Evolutionary conservation across 257 asterid genomes (phyloP), one percentile per base, ranked within the genome.

Genomic region (Parsonsia alboflavescens): DNA sequence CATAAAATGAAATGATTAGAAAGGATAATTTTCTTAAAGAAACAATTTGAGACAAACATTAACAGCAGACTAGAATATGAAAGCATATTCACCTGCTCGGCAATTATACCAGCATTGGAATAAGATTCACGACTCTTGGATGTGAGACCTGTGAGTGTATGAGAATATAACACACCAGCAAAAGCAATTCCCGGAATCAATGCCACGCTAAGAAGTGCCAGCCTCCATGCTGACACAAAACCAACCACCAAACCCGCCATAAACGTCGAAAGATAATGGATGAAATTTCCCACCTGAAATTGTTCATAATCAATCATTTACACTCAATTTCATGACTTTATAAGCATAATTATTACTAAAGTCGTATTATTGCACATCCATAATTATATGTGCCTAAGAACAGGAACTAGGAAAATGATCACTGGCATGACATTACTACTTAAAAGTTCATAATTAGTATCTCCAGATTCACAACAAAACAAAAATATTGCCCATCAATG

Each of bases 221-320:
- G 86, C 90, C 84, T 82, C 99, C 99, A 95, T 46, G 98, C 98
- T 33, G 98, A 87, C 78, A 95, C 97, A 72, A 95, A 95, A 80
- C 99, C 99, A 64, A 95, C 99, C 84, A 91, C 99, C 86, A 95
- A 82, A 36, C 99, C 99, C 61, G 99, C 98, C 96, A 93, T 79
- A 76, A 95, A 95, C 0, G 99, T 95, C 16, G 99, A 95, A 13
- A 92, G 96, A 84, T 95, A 95, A 80, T 95, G 99, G 65, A 95
- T 91, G 88, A 95, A 95, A 76, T 95, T 93, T 44, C 99, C 99
- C 81, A 95, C 98, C 99, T 95, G 80, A 36, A 75, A 71, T 19
- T 21, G 17, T 53, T 53, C 13, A 68, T 9, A 44, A 54, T 36
- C 57, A 42, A 39, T 62, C 74, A 39, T 59, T 36, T 64, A 50